Conservation (phyloP, 768 basidiomycete species). For the Asterophora lycoperdoides region DNA sequence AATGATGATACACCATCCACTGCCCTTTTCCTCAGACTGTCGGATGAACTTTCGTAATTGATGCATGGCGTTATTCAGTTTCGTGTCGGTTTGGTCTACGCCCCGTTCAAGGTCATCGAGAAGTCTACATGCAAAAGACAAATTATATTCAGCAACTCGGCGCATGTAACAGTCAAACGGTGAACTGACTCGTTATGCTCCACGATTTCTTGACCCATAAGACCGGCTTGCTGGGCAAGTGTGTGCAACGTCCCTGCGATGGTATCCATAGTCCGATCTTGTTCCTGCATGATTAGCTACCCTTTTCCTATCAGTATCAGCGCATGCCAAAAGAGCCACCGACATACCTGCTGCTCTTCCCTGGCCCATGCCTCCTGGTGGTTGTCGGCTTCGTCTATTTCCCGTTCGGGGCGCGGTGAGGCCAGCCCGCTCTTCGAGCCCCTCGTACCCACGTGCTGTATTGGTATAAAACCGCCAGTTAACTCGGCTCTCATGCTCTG, state of each 20-base stretch:
- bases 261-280: slow-evolving; percentile 84
- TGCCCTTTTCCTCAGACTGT: slow-evolving; percentile 86
- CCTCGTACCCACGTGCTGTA: slow-evolving; percentile 17
- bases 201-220: slow-evolving; percentile 90
- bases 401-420: slow-evolving; percentile 32
- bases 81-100: slow-evolving; percentile 65
- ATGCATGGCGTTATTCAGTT: slow-evolving; percentile 60
- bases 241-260: slow-evolving; percentile 85
- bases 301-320: neutral
- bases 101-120: slow-evolving; percentile 72
- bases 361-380: slow-evolving; percentile 77
- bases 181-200: slow-evolving; percentile 80
- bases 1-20: slow-evolving; percentile 86
- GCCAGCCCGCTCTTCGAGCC: slow-evolving; percentile 26
- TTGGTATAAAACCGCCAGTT: slow-evolving; percentile 22
- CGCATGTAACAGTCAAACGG: neutral
- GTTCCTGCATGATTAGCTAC: slow-evolving; percentile 81
- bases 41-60: slow-evolving; percentile 77
- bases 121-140: slow-evolving; percentile 72
- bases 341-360: slow-evolving; percentile 78
- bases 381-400: slow-evolving; percentile 40
- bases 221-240: slow-evolving; percentile 83
- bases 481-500: slow-evolving; percentile 76
- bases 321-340: neutral
- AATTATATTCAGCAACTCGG: neutral